Base-by-base conservation (phyloP, 2,329 filamentous ascomycete genomes). In the Penicillium sp. region DNA sequence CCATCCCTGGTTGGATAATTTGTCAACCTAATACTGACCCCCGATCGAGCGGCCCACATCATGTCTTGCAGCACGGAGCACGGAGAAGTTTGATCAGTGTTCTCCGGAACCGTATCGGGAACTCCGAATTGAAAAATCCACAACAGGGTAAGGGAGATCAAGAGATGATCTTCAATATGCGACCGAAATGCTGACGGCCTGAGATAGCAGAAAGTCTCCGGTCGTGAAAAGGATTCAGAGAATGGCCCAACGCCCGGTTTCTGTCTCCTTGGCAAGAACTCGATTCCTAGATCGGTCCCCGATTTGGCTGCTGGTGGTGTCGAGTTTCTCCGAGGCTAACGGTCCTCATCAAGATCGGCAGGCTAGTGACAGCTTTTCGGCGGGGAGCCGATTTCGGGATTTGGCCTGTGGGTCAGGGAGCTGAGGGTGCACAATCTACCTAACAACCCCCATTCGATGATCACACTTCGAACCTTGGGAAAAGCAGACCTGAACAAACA, bases 71-170 rank as follows among this genome's bases (percentile, higher is more conserved):
- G 49, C 24, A 26, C 28, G 28, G 28, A 29, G 28, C 34, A 13
- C 51, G 56, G 56, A 53, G 45, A 56, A 56, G 24, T 39, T 29
- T 52, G 48, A 42, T 50, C 41, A 38, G 21, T 45, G 56, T 58
- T 56, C 53, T 56, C 56, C 56, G 56, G 52, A 56, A 54, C 53
- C 6, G 43, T 45, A 38, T 29, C 23, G 13, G 38, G 15, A 13
- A 12, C 28, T 9, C 18, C 18, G 18, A 21, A 21, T 21, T 3
- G 18, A 21, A 21, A 21, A 21, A 21, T 21, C 18, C 2, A 21
- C 2, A 2, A 21, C 18, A n/a, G 18, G 3, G 18, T 21, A 21
- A 21, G 18, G 18, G 18, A 21, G 18, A 21, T 21, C 18, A 21
- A 21, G 18, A 21, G 39, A 21, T 15, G 38, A 36, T 36, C 39